A percentile compares a stretch with the other conserved stretches of the same genome.
phyloP scores from a whole-genome alignment of 108 stramenopile species.

The Stephanodiscus minutulus region DNA sequence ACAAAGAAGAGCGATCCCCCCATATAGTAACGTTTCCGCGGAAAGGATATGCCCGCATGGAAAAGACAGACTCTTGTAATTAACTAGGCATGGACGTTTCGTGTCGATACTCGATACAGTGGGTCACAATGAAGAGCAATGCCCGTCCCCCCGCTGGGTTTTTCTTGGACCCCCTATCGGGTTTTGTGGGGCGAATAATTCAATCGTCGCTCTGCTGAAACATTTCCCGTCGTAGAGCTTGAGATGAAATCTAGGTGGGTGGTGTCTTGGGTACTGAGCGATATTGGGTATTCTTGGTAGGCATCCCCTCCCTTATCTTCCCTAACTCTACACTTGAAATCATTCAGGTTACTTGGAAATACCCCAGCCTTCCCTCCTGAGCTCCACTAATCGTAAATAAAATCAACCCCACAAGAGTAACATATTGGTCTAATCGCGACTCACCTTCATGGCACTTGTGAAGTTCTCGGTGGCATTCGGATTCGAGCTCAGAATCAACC shows the following conservation, averaged over 20 bases:
- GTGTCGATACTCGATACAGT: neutral
- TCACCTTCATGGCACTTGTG: constrained; percentile 30
- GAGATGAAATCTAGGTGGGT: neutral
- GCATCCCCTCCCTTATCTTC: neutral
- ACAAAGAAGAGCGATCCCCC: neutral
- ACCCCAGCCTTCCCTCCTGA: neutral
- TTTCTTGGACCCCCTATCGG: no score
- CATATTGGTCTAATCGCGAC: neutral
- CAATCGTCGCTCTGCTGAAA: neutral
- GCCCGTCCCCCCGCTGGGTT: no score
- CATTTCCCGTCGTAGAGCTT: no score
- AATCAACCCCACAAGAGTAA: neutral
- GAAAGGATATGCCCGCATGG: neutral
- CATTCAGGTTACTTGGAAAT: neutral
- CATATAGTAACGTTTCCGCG: neutral
- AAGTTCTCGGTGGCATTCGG: constrained; percentile 10
- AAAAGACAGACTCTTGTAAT: neutral
- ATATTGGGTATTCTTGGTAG: neutral
- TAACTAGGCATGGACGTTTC: neutral
- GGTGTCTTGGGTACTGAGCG: neutral
- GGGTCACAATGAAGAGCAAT: no score
- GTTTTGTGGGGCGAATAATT: neutral
- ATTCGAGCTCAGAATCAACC: constrained; percentile 20
- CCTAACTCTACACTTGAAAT: neutral
- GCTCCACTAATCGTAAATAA: neutral